phyloP scores from a whole-genome alignment of 345 rosid genomes.

The Isatis tinctoria region DNA sequence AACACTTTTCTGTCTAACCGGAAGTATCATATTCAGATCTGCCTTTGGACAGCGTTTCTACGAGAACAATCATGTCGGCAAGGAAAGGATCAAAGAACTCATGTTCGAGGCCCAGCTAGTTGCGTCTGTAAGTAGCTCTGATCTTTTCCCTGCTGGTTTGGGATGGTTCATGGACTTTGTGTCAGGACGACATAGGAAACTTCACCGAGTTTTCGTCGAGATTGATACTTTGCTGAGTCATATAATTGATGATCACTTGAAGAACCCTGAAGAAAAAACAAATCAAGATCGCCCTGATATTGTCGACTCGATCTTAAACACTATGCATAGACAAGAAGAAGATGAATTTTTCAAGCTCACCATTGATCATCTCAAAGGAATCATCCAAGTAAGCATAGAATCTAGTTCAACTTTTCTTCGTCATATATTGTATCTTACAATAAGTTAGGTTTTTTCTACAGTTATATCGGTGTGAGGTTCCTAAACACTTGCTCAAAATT shows the following conservation, averaged over 20 bases:
- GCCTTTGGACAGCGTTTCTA: constrained; percentile 14
- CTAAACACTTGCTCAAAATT: no score
- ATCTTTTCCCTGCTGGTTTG: constrained; percentile 20
- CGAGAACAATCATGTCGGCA: constrained; percentile 5
- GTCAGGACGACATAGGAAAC: constrained; percentile 15
- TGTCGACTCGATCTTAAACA: constrained; percentile 1
- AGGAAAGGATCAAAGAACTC: constrained; percentile 5
- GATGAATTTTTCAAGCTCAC: constrained; percentile 2
- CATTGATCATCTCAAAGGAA: constrained; percentile 21
- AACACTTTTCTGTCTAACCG: not conserved
- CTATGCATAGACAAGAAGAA: not conserved
- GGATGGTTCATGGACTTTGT: constrained; percentile 15
- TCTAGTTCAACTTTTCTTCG: not conserved
- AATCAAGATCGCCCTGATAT: constrained; percentile 20
- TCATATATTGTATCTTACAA: no score
- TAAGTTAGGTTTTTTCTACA: no score
- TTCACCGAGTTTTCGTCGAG: not conserved
- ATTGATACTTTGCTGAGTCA: constrained; percentile 12
- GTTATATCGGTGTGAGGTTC: no score
- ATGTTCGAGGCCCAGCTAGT: not conserved
- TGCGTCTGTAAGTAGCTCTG: not conserved
- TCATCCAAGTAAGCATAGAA: not conserved
- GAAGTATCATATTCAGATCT: constrained; percentile 12
- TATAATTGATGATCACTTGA: not conserved
- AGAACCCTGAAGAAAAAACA: not conserved